Percentiles rank a stretch among this genome's conserved stretches.
Conservation (phyloP, 306 rosid genomes). For the Trifolium pratense region DNA sequence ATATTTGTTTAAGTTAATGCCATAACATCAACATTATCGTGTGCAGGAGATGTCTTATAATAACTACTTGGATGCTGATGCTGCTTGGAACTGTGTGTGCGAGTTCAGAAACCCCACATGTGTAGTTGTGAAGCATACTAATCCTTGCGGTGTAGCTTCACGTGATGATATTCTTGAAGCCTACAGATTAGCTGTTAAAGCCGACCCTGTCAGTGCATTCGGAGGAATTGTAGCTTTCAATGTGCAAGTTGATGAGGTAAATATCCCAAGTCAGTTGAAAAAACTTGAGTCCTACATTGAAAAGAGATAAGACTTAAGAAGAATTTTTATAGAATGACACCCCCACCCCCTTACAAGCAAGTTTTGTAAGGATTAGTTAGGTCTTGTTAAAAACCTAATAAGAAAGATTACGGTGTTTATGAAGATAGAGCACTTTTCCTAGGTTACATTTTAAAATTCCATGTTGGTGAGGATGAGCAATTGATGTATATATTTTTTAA, state of each 20-base stretch:
- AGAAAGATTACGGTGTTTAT: background rate
- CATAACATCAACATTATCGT: slow-evolving; percentile 29
- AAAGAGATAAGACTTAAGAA: background rate
- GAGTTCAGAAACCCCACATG: slow-evolving; percentile 82
- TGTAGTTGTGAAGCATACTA: slow-evolving; percentile 90
- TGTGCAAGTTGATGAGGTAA: slow-evolving; percentile 85
- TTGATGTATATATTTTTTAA: background rate
- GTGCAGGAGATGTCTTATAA: slow-evolving; percentile 95
- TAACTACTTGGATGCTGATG: slow-evolving; percentile 95
- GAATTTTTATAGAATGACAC: background rate
- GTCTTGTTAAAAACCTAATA: background rate
- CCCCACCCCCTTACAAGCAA: background rate
- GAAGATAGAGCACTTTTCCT: background rate
- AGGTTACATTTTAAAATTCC: background rate
- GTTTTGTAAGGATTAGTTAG: background rate
- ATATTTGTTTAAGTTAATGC: slow-evolving; percentile 1
- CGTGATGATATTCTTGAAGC: slow-evolving; percentile 90
- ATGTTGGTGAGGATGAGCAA: background rate
- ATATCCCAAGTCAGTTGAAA: slow-evolving; percentile 17
- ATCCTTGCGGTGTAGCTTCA: slow-evolving; percentile 97
- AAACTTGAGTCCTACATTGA: background rate
- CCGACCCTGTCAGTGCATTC: slow-evolving; percentile 95
- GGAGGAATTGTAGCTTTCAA: slow-evolving; percentile 98
- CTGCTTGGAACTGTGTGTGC: slow-evolving; percentile 94
- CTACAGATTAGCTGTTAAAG: slow-evolving; percentile 87